Evolutionary conservation across 352 stramenopile species (phyloP), one percentile per base, ranked within the genome.

Genomic region (Pythium grandisporangium): DNA sequence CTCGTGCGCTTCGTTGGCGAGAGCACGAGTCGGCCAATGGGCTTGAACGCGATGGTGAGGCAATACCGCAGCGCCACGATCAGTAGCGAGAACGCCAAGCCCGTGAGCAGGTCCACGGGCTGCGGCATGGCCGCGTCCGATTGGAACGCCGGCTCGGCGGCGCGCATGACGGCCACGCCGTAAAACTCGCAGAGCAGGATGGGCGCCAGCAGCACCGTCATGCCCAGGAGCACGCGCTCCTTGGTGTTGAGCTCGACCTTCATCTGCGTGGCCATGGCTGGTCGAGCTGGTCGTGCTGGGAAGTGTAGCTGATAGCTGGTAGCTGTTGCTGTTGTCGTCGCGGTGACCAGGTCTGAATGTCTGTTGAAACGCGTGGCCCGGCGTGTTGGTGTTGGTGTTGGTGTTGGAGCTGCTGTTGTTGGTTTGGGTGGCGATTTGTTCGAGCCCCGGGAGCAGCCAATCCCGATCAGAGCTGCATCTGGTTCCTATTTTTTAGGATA

Each of bases 191-290:
- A 25, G 24, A 72, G 22, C 22, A 83, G 57, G 47, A 83, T 77
- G 19, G 72, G 72, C 48, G 62, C 70, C 19, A 85, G 67, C 48
- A 68, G 56, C 40, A 83, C 35, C 48, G 72, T 85, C 45, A 79
- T 48, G 27, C 46, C 55, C 32, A 85, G 43, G 19, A 85, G 58
- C 37, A 77, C 64, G 46, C 61, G 60, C 63, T 85, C 69, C 56
- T 82, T 82, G 37, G 53, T 45, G 46, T 59, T 79, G 26, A 83
- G 56, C 45, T 51, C 48, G 20, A 81, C 37, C 47, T 70, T 76
- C 66, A 85, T 85, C 54, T 85, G 61, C 27, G 63, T 84, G 40
- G 55, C 35, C 50, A n/a, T n/a, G n/a, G n/a, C n/a, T n/a, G n/a
- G n/a, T n/a, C n/a, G n/a, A n/a, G n/a, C n/a, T n/a, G n/a, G n/a